Base-by-base conservation (phyloP, 495 filamentous ascomycete species). In the Penicillium robsamsonii region DNA sequence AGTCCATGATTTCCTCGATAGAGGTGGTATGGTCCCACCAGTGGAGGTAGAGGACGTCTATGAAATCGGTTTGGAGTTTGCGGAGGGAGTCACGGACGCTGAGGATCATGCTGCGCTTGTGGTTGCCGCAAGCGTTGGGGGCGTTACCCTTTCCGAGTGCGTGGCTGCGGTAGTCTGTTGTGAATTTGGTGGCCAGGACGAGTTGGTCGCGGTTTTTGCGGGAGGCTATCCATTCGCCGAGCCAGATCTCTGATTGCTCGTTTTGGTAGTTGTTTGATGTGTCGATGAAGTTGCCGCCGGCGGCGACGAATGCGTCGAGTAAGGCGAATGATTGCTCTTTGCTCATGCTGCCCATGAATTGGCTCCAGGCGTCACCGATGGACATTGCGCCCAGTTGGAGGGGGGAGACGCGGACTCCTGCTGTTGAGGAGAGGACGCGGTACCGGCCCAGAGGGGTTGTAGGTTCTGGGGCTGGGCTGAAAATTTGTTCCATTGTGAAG, bases 111-210 rank as follows among this genome's bases (percentile, higher is more conserved):
- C 70, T 79, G 51, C 81, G 79, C 31, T 74, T 60, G 52, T 75
- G 71, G 65, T 86, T 87, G 7, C 84, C 84, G n/a, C 66, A 66
- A 65, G 65, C 73, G 58, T 87, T 88, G 2, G 71, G 54, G 0
- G 60, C 75, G n/a, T 81, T 76, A 56, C 84, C 65, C 44, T 76
- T 72, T 17, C 72, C 75, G 27, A 65, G 35, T 1, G 55, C 61
- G 42, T 72, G 59, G 30, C 35, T 49, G 29, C 61, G 59, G 61
- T 70, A 77, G 33, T 69, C 67, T 3, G 71, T 72, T 1, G 81
- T 82, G 67, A 75, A 85, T 61, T 92, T 94, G 46, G 89, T 92
- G 0, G 89, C 88, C 43, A 93, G 74, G 33, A 93, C 87, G 42
- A 90, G 74, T 55, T 84, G 74, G 64, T 88, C 85, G 0, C 87